These are phyloP conservation scores for Scheffersomyces cryptocercus DNA, from an alignment of 1,139 yeast species.

Conservation along the genomic window DNA sequence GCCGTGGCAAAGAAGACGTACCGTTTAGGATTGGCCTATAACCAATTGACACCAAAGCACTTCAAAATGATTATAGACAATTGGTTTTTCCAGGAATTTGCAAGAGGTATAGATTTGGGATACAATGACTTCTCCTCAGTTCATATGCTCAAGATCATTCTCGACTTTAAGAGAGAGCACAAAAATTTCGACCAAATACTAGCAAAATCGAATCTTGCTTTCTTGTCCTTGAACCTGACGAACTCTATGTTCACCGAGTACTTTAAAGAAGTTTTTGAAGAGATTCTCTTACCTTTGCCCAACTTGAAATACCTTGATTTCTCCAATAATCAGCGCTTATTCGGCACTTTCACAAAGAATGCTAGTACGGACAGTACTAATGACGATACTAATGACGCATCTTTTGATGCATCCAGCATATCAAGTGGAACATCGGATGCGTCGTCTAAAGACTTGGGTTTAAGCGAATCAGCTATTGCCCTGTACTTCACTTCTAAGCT, in stretches of 20 bases:
- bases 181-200: constrained; percentile 21
- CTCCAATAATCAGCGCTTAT: constrained; percentile 63
- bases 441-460: constrained; percentile 1
- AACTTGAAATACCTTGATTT: constrained; percentile 64
- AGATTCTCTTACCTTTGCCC: constrained; percentile 41
- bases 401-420: neutral
- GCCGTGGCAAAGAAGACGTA: constrained; percentile 54
- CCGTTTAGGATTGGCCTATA: constrained; percentile 70
- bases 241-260: constrained; percentile 36
- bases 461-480: constrained; percentile 24
- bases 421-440: constrained; percentile 1
- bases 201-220: constrained; percentile 30
- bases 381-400: neutral
- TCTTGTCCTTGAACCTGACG: constrained; percentile 55
- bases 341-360: constrained; percentile 26
- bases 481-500: constrained; percentile 51
- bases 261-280: constrained; percentile 36
- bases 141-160: constrained; percentile 26
- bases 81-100: constrained; percentile 39
- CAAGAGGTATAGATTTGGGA: constrained; percentile 66
- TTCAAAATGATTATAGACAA: constrained; percentile 46
- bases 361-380: constrained; percentile 3
- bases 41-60: constrained; percentile 54
- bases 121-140: constrained; percentile 61
- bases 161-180: constrained; percentile 20